These are phyloP conservation scores for Aspergillus carbonarius DNA, from an alignment of 2,329 filamentous ascomycete genomes.

Conservation along the genomic window DNA sequence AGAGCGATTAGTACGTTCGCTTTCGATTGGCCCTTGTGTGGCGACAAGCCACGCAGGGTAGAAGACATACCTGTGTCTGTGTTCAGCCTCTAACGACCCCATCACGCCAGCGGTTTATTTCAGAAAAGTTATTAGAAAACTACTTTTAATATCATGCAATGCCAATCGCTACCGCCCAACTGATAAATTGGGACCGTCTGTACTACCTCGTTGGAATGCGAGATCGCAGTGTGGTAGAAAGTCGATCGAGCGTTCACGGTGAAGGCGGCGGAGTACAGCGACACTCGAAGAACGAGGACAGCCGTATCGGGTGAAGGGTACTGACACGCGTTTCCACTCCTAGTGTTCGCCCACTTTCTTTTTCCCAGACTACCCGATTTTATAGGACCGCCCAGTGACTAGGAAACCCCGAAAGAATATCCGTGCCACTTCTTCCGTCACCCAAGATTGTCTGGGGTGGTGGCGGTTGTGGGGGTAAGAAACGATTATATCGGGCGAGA, in stretches of 20 bases:
- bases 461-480: slow-evolving; percentile 19
- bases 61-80: slow-evolving; percentile 38
- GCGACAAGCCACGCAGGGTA: slow-evolving; percentile 5
- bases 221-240: neutral
- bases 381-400: neutral
- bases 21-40: neutral
- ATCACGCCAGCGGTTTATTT: slow-evolving; percentile 29
- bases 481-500: slow-evolving; percentile 20
- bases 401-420: neutral
- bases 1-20: slow-evolving; percentile 23
- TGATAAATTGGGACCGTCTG: neutral
- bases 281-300: slow-evolving; percentile 1
- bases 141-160: slow-evolving; percentile 18
- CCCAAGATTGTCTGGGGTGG: slow-evolving; percentile 19
- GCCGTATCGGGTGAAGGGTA: neutral
- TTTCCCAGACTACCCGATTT: neutral
- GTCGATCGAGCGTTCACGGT: neutral
- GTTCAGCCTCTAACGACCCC: slow-evolving; percentile 40
- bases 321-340: neutral
- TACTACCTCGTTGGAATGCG: neutral
- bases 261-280: neutral
- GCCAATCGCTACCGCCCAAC: neutral
- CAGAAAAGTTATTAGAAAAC: neutral
- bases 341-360: neutral
- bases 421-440: neutral